Evolutionary conservation across 805 yeast species (phyloP), one percentile per base, ranked within the genome.

Genomic region (Sugiyamaella smithiae): DNA sequence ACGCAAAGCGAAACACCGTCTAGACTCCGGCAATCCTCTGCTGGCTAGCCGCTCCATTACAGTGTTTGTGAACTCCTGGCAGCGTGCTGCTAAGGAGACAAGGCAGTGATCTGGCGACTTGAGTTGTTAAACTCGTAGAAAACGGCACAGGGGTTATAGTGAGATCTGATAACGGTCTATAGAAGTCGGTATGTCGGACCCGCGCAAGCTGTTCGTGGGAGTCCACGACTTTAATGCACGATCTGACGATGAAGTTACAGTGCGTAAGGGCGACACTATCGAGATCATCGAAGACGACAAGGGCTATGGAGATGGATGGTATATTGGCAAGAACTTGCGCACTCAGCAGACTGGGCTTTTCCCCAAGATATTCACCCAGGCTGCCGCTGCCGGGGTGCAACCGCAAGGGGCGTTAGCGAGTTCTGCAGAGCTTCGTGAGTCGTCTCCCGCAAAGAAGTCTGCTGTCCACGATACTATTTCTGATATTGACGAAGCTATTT

Each of bases 221-320:
- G 82, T 89, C 54, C 95, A 90, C 66, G 95, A 85, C 66, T 93
- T 93, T 67, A 75, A 75, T 41, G 88, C 95, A 40, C 77, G 98
- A 45, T 72, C 90, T 54, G 96, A 88, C 22, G 99, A 93, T 67
- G 99, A 93, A 67, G 72, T 93, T 33, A 80, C 82, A 41, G 74
- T 93, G 57, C 76, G 73, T 42, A 78, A 84, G 8, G 98, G 97
- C 23, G 97, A 93, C 63, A 82, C 80, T 52, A 75, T 93, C 49
- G 95, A 88, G 64, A 88, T 93, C 5, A 79, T 93, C 19, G 88
- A 95, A 38, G 97, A 89, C 67, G 99, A 93, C 67, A 78, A 84
- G 53, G 97, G 88, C 61, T 93, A 85, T 66, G 85, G 87, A 59
- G 98, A 93, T 67, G 97, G 98, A 14, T 93, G 99, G 99, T 93